phyloP scores from a whole-genome alignment of 805 yeast species.

The Komagataella pastoris region DNA sequence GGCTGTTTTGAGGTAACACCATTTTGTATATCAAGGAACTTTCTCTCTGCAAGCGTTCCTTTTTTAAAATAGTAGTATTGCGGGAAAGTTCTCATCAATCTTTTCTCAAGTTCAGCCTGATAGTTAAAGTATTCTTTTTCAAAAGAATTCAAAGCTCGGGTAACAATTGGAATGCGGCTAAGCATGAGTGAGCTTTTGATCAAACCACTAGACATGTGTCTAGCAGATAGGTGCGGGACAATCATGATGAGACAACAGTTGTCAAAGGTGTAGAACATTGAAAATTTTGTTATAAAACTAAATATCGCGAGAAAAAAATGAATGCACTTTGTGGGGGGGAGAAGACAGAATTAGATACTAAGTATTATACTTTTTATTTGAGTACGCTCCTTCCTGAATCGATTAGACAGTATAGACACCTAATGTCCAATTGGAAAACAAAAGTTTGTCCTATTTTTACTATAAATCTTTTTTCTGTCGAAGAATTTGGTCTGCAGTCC shows the following conservation, averaged over 20 bases:
- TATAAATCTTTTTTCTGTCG: conserved; percentile 46
- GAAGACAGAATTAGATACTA: too few relatives aligned
- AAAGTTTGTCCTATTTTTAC: not conserved
- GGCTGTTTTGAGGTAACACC: conserved; percentile 65
- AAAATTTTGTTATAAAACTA: not conserved
- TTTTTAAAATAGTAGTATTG: conserved; percentile 80
- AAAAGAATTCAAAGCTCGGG: conserved; percentile 61
- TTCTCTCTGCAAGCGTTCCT: conserved; percentile 82
- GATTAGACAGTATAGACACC: too few relatives aligned
- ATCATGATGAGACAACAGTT: not conserved
- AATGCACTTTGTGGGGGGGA: not conserved
- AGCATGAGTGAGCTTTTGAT: conserved; percentile 46
- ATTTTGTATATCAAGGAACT: conserved; percentile 59
- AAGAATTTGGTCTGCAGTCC: conserved; percentile 75
- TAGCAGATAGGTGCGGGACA: not conserved
- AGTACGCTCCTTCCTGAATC: too few relatives aligned
- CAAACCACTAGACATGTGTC: not conserved
- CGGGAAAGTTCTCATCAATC: conserved; percentile 97
- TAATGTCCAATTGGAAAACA: not conserved
- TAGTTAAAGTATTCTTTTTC: conserved; percentile 69
- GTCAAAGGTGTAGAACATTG: not conserved
- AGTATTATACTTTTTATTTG: too few relatives aligned
- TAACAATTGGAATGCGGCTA: conserved; percentile 74
- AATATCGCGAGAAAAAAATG: not conserved
- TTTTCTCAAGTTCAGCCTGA: conserved; percentile 73